These are phyloP conservation scores for Hericium erinaceus DNA, from an alignment of 768 basidiomycete species.

Conservation along the genomic window DNA sequence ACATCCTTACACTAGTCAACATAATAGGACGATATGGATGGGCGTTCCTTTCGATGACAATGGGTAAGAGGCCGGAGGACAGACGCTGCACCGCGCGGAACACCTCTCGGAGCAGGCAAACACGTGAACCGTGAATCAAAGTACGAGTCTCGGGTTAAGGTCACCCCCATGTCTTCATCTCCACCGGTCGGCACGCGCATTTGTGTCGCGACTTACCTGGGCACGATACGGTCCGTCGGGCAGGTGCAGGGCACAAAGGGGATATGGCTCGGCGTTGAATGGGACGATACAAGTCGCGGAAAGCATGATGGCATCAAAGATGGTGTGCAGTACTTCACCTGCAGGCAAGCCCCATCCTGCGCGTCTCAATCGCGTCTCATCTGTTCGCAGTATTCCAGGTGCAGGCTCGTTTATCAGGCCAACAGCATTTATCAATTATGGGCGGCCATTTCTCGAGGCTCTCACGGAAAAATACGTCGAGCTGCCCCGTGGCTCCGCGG, in stretches of 20 bases:
- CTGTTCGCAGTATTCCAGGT: slow-evolving; percentile 36
- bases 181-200: slow-evolving; percentile 41
- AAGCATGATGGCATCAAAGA: slow-evolving; percentile 83
- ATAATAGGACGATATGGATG: background rate
- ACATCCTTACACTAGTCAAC: slow-evolving; percentile 4
- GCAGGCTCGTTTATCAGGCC: slow-evolving; percentile 79
- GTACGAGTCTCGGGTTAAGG: background rate
- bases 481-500: slow-evolving; percentile 36
- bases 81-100: too few relatives aligned
- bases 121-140: too few relatives aligned
- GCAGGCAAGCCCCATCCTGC: slow-evolving; percentile 41
- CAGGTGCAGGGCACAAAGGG: slow-evolving; percentile 53
- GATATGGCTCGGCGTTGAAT: slow-evolving; percentile 93
- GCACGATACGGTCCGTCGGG: slow-evolving; percentile 67
- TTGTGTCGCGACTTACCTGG: slow-evolving; percentile 40
- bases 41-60: background rate
- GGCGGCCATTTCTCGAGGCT: slow-evolving; percentile 66
- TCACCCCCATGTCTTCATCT: background rate
- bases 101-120: too few relatives aligned
- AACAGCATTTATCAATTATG: slow-evolving; percentile 46
- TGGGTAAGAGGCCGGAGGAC: too few relatives aligned
- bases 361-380: background rate
- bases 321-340: slow-evolving; percentile 68
- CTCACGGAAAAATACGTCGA: slow-evolving; percentile 75
- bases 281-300: slow-evolving; percentile 80